Evolutionary conservation across 169 alveolate species (phyloP).

Genomic region (Eimeria falciformis): DNA sequence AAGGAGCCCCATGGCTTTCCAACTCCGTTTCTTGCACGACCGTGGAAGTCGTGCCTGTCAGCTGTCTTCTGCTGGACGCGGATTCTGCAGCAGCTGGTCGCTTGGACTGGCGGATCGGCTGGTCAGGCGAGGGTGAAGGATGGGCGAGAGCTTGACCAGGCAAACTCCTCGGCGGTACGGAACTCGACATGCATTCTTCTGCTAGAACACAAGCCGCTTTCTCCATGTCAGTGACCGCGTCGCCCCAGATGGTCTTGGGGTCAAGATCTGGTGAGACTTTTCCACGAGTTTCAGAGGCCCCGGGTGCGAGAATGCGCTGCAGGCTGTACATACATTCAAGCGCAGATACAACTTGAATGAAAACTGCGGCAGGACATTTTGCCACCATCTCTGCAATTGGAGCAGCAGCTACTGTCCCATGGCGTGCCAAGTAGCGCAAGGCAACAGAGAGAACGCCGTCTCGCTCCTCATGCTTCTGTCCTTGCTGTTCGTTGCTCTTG

Average conservation of each 20-base stretch:
- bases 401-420: slow-evolving; percentile 3
- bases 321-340: slow-evolving; percentile 63
- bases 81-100: background rate
- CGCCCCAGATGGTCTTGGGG: slow-evolving; percentile 21
- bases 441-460: background rate
- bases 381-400: slow-evolving; percentile 43
- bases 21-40: background rate
- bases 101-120: background rate
- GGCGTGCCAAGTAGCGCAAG: slow-evolving; percentile 6
- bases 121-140: background rate
- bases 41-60: background rate
- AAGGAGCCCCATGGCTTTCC: background rate
- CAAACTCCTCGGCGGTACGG: background rate
- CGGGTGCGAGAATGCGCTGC: slow-evolving; percentile 31
- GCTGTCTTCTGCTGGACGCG: background rate
- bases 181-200: background rate
- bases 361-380: slow-evolving; percentile 51
- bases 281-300: background rate
- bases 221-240: slow-evolving; percentile 1
- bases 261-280: background rate
- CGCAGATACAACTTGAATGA: slow-evolving; percentile 52
- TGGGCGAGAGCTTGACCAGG: background rate
- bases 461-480: background rate
- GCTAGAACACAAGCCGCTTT: slow-evolving; percentile 1
- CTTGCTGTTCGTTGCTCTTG: slow-evolving; percentile 3